Evolutionary conservation across 495 filamentous ascomycete species (phyloP), one percentile per base, ranked within the genome.

Genomic region (Neurospora sp.): DNA sequence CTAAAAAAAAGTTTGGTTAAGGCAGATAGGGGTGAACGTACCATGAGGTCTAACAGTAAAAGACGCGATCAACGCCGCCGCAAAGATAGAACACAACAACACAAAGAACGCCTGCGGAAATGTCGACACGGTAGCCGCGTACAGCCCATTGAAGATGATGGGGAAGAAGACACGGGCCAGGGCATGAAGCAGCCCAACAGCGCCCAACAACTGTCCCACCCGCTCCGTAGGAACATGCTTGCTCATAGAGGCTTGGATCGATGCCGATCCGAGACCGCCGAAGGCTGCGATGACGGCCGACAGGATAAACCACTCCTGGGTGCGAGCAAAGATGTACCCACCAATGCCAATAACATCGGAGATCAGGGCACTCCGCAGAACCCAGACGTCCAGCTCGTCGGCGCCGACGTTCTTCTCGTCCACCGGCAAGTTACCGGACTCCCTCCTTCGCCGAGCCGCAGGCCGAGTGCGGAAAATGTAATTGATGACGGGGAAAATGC

Each of bases 161-260:
- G 96, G 96, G 10, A 90, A 90, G 16, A 97, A 78, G 10, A 99
- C 88, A 42, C 94, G 86, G 4, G 93, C 91, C 23, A 96, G 79
- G 0, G 93, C 92, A 84, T 98, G 96, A 74, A 99, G 80, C 70
- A 98, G 81, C 0, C 96, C 96, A 20, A 87, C 91, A 1, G 94
- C 96, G 11, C 96, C 96, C 3, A 99, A 87, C 70, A 99, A 82
- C 79, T 94, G 90, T 0, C 96, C 96, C 2, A 93, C 91, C 39
- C 88, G 87, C 75, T 95, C 91, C 10, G 88, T 86, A 5, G 95
- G 93, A 0, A 98, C 91, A 79, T 98, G 96, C 78, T 98, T 98
- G 71, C 93, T 98, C 20, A 98, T 82, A 0, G 92, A 86, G 0
- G 91, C 89, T 77, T 96, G 93, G 70, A 97, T 82, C 0, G 92